Base-by-base conservation (phyloP, 257 asterid species). In the Solanum chiquidenum region DNA sequence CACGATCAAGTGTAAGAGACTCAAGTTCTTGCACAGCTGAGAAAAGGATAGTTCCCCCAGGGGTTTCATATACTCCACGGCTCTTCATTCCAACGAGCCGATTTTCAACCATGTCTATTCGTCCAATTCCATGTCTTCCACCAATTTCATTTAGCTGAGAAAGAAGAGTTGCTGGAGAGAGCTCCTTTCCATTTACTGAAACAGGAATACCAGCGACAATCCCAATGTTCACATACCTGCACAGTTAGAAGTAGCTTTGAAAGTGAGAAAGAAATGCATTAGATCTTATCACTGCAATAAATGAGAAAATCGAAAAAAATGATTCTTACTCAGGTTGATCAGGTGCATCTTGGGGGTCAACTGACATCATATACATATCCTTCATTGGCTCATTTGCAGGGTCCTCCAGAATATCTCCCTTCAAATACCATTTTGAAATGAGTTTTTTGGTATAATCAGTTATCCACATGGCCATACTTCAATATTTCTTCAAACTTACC, bases 31-130 rank as follows among this genome's bases (percentile, higher is more conserved):
- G 94, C 8, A 85, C 98, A 14, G 98, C 99, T 25, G 93, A 27
- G 86, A 92, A 97, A 86, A 97, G 96, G 91, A 97, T 94, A 7
- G 99, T 95, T 71, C 98, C 98, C 6, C 98, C 98, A 0, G 98
- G 99, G 31, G 99, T 94, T 91, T 97, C 99, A 44, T 97, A 95
- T 12, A 97, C 98, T 25, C 99, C 98, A 5, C 98, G 98, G 88
- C 99, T 97, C 89, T 97, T 97, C 99, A 97, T 95, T 34, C 98
- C 99, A 8, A 97, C 99, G 0, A 97, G 95, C 20, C 98, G 90
- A 77, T 97, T 95, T 84, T 97, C 99, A 76, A 95, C 99, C 97
- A 97, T 95, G 90, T 97, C 99, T 83, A 96, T 86, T 38, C 98
- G 95, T 6, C 99, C 98, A 16, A 95, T 94, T 46, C 99, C 99